Base-by-base conservation (phyloP, 169 alveolate genomes). In the Nephromyces sp. region DNA sequence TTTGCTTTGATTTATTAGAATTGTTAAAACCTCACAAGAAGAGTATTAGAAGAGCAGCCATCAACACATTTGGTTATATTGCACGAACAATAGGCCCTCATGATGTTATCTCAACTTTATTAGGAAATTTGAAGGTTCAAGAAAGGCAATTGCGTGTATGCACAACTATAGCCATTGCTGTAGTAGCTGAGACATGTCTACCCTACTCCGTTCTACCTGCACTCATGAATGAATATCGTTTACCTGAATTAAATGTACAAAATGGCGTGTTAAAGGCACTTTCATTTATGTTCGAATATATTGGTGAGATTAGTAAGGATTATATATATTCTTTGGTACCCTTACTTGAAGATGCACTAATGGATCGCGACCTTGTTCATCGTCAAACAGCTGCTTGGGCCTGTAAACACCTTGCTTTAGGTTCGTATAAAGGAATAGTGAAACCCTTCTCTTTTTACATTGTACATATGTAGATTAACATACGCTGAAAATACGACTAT, bases 81-180 rank as follows among this genome's bases (percentile, higher is more conserved):
- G 99, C 99, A 22, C 91, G 95, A 65, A 98, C 99, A 22, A 97
- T 98, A 27, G 99, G 99, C 0, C 99, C 99, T 0, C 98, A 97
- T 74, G 99, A 98, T 79, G 99, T 90, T 79, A 92, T 73, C 94
- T 95, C 68, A 92, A 99, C 85, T 87, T 98, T 24, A 75, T 76
- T 83, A 68, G 79, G 79, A 74, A 83, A 83, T 72, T 66, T 83
- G 74, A 74, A 96, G 81, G 99, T 98, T 33, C 98, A 97, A 82
- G 99, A 98, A 86, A 88, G 99, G 53, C 98, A 98, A 88, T 90
- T 95, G 80, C 94, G 99, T 79, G 79, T 84, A 24, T 84, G 90
- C 78, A 84, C 87, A 52, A 81, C 85, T 0, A 79, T 62, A 52
- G 79, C 72, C 29, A 96, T 96, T 72, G 99, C 99, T n/a, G 96